Conservation (phyloP, 768 basidiomycete species). For the Cyclocybe aegerita region DNA sequence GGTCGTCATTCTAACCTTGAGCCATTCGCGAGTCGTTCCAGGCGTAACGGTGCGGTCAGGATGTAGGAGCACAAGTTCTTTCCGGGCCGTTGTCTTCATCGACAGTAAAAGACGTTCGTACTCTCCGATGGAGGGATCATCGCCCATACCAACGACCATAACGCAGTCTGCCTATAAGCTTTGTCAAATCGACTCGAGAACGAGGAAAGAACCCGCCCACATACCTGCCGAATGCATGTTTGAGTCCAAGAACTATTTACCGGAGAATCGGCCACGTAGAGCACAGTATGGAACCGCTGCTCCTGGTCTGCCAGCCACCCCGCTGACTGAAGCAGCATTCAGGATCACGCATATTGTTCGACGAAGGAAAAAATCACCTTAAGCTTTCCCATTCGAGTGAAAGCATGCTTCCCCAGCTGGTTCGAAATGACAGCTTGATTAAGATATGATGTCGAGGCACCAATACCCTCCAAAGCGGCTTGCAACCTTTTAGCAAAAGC, state of each 20-base stretch:
- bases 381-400: constrained; percentile 94
- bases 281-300: constrained; percentile 87
- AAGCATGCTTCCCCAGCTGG: constrained; percentile 93
- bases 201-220: neutral
- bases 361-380: constrained; percentile 63
- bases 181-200: neutral
- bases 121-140: constrained; percentile 88
- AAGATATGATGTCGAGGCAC: constrained; percentile 89
- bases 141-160: constrained; percentile 92
- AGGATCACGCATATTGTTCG: neutral
- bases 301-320: constrained; percentile 96
- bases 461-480: constrained; percentile 84
- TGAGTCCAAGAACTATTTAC: constrained; percentile 97
- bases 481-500: constrained; percentile 90
- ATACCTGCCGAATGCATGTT: constrained; percentile 92
- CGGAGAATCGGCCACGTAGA: constrained; percentile 95
- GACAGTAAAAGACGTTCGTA: constrained; percentile 92
- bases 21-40: constrained; percentile 94
- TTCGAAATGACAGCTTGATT: constrained; percentile 92
- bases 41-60: constrained; percentile 86
- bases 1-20: constrained; percentile 58
- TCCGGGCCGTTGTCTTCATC: constrained; percentile 97
- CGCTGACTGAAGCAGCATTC: constrained; percentile 31
- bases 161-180: constrained; percentile 79
- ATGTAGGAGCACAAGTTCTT: constrained; percentile 93